A percentile compares a stretch with the other conserved stretches of the same genome.
Conservation (phyloP, 768 basidiomycete species). For the Rubroboletus satanas region DNA sequence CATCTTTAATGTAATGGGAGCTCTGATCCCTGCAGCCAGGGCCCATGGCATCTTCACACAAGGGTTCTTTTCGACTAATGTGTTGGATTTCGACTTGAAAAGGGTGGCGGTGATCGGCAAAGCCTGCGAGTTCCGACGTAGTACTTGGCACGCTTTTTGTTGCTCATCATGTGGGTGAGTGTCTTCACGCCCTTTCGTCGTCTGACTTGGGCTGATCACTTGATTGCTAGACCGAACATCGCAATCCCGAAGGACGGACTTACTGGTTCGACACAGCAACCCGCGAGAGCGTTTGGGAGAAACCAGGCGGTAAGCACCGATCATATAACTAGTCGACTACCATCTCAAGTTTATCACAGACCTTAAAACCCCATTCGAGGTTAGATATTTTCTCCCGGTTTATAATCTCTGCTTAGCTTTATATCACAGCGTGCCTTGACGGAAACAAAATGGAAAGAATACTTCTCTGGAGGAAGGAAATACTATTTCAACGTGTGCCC, state of each 20-base stretch:
- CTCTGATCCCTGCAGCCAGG: no score
- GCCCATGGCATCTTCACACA: no score
- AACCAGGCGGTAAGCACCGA: conserved; percentile 73
- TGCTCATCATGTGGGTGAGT: conserved; percentile 33
- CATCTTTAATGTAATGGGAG: no score
- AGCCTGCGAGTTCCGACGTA: background rate
- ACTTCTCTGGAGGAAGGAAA: conserved; percentile 86
- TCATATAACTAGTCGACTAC: background rate
- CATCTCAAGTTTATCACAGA: conserved; percentile 42
- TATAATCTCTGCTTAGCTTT: conserved; percentile 2
- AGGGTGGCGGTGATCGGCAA: conserved; percentile 2
- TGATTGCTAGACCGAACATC: conserved; percentile 74
- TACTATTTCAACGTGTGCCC: conserved; percentile 80
- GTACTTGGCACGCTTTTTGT: no score
- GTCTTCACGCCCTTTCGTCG: background rate
- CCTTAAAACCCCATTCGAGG: conserved; percentile 90
- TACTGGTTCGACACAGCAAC: conserved; percentile 95
- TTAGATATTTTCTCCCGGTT: conserved; percentile 31
- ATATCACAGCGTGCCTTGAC: conserved; percentile 70
- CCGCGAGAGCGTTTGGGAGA: conserved; percentile 96
- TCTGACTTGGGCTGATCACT: conserved; percentile 2
- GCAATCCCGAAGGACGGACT: conserved; percentile 93
- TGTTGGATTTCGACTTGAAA: conserved; percentile 14
- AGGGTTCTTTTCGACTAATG: background rate
- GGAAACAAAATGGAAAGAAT: conserved; percentile 94